These are phyloP conservation scores for Xylariomycetidae sp. DNA, from an alignment of 2,329 filamentous ascomycete genomes.

Conservation along the genomic window DNA sequence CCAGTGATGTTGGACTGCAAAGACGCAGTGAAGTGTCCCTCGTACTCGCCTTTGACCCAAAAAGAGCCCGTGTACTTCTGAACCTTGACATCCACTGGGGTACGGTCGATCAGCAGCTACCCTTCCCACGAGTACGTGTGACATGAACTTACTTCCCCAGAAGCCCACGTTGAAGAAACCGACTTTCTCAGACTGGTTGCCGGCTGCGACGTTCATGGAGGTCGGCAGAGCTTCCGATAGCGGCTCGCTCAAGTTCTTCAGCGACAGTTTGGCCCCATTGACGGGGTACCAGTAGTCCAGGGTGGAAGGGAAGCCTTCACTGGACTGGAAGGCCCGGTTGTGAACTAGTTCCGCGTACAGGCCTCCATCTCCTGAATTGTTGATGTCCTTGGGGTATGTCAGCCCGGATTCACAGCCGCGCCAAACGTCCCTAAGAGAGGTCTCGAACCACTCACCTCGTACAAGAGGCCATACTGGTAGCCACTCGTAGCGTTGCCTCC, in stretches of 20 bases:
- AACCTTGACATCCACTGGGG: slow-evolving; percentile 44
- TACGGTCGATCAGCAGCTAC: no score
- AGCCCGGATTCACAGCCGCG: neutral
- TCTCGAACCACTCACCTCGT: slow-evolving; percentile 28
- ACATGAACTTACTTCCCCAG: no score
- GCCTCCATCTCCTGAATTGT: slow-evolving; percentile 65
- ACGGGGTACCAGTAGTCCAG: slow-evolving; percentile 41
- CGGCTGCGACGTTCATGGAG: slow-evolving; percentile 40
- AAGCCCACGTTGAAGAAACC: slow-evolving; percentile 49
- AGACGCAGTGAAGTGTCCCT: slow-evolving; percentile 40
- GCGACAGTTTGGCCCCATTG: slow-evolving; percentile 36
- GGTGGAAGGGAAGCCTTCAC: slow-evolving; percentile 33
- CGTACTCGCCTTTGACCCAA: slow-evolving; percentile 45
- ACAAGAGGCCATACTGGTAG: slow-evolving; percentile 40
- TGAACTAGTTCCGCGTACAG: slow-evolving; percentile 66
- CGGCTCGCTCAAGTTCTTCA: slow-evolving; percentile 40
- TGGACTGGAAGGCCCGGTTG: slow-evolving; percentile 64
- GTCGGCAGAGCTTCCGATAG: slow-evolving; percentile 46
- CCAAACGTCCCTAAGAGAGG: neutral
- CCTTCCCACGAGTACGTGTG: no score
- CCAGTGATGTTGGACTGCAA: slow-evolving; percentile 38
- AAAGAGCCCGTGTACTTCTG: slow-evolving; percentile 45
- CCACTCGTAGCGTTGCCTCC: slow-evolving; percentile 37
- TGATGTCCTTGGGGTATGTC: slow-evolving; percentile 46
- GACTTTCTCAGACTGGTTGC: slow-evolving; percentile 27